Conservation (phyloP, 1,284 basidiomycete genomes). For the Cryptococcus sp. region DNA sequence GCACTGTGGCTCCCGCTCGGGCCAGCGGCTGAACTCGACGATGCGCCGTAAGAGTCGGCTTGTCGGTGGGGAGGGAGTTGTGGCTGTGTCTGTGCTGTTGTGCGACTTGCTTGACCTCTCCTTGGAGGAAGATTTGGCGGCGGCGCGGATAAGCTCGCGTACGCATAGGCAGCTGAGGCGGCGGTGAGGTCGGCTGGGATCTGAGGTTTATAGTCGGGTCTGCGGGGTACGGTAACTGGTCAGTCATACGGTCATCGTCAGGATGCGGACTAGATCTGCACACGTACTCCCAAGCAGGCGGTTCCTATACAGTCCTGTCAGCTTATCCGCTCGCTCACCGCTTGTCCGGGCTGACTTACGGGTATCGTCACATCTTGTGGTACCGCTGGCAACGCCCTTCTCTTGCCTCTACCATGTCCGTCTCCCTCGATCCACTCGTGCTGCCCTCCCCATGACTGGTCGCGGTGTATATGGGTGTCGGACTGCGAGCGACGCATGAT, state of each 20-base stretch:
- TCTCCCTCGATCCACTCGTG: conserved; percentile 16
- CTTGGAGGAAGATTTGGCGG: conserved; percentile 38
- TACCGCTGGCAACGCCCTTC: conserved; percentile 30
- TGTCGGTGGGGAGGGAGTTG: background rate
- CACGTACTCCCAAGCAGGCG: conserved; percentile 43
- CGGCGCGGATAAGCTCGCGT: conserved; percentile 37
- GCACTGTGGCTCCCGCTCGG: background rate
- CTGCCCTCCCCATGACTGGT: conserved; percentile 8
- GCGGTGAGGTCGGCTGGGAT: conserved; percentile 35
- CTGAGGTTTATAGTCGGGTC: conserved; percentile 43
- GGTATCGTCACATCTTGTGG: conserved; percentile 37
- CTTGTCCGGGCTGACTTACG: conserved; percentile 21
- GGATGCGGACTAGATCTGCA: background rate
- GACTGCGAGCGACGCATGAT: conserved; percentile 13
- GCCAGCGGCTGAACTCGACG: background rate
- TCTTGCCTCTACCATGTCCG: conserved; percentile 16
- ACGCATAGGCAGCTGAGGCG: conserved; percentile 34
- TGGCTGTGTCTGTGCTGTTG: background rate
- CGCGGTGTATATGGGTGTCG: conserved; percentile 6
- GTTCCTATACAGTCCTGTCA: conserved; percentile 13
- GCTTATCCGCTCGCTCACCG: no score
- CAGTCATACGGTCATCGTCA: background rate
- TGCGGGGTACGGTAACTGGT: conserved; percentile 6
- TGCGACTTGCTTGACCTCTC: conserved; percentile 3
- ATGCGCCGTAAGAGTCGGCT: background rate